A percentile compares a stretch with the other conserved stretches of the same genome.
phyloP scores from a whole-genome alignment of 2,329 filamentous ascomycete genomes.

The Claviceps capensis region DNA sequence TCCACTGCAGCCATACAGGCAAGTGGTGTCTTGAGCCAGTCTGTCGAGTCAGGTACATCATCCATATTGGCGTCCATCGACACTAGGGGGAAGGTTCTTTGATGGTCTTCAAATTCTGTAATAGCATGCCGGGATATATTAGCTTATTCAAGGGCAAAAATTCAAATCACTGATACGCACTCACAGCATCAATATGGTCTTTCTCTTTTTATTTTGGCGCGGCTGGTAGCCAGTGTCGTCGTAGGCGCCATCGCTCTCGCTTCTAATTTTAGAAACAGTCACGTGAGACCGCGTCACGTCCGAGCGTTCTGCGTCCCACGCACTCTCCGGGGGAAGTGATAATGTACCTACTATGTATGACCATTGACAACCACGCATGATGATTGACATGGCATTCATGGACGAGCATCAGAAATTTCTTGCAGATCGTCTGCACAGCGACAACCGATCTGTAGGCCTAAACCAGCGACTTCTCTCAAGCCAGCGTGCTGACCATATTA shows the following conservation, averaged over 20 bases:
- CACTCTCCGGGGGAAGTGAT: too few relatives aligned
- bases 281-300: constrained; percentile 24
- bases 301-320: neutral
- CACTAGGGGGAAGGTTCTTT: constrained; percentile 13
- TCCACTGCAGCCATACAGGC: constrained; percentile 58
- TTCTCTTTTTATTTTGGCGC: neutral
- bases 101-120: neutral
- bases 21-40: constrained; percentile 65
- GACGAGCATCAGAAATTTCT: constrained; percentile 58
- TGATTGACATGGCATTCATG: constrained; percentile 22
- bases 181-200: neutral
- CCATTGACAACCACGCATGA: neutral
- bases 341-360: too few relatives aligned
- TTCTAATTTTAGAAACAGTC: constrained; percentile 3
- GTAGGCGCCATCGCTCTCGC: too few relatives aligned
- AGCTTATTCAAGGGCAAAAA: neutral
- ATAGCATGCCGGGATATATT: neutral
- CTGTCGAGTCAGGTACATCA: constrained; percentile 61
- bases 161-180: neutral
- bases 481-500: constrained; percentile 20
- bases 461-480: neutral
- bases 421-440: constrained; percentile 61
- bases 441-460: constrained; percentile 52
- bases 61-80: constrained; percentile 9
- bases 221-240: neutral